Evolutionary conservation across 2,329 filamentous ascomycete genomes (phyloP).

Genomic region (Xylariaceae sp.): DNA sequence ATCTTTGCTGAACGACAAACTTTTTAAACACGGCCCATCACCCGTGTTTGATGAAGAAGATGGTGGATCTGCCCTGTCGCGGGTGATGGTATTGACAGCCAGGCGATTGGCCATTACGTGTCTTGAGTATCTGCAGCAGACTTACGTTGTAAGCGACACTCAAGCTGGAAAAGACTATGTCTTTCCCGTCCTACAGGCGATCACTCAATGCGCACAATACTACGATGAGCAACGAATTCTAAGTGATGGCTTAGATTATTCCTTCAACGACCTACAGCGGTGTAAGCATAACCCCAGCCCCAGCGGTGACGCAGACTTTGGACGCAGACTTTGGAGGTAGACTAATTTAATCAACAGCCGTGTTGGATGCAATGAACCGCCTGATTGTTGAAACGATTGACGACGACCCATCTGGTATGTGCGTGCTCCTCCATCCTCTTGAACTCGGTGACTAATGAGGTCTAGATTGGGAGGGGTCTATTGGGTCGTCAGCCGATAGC

Average conservation of each 20-base stretch:
- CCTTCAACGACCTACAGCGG: no score
- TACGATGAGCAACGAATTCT: constrained; percentile 34
- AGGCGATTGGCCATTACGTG: constrained; percentile 41
- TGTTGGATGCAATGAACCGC: constrained; percentile 47
- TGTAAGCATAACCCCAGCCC: no score
- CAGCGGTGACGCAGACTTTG: no score
- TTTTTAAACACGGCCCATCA: constrained; percentile 38
- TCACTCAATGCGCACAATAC: constrained; percentile 40
- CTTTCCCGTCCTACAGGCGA: constrained; percentile 38
- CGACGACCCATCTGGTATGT: constrained; percentile 58
- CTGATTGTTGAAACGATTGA: constrained; percentile 56
- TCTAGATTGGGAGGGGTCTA: constrained; percentile 54
- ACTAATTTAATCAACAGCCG: constrained; percentile 28
- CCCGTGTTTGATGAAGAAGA: constrained; percentile 30
- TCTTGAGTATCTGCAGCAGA: constrained; percentile 44
- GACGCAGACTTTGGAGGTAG: background rate
- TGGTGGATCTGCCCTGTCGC: constrained; percentile 28
- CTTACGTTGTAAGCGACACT: constrained; percentile 39
- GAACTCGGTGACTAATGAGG: constrained; percentile 36
- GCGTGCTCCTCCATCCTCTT: constrained; percentile 35
- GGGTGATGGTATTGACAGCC: constrained; percentile 34
- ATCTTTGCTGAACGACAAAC: constrained; percentile 39
- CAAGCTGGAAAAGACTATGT: constrained; percentile 43
- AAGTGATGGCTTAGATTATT: no score
- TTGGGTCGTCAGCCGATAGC: constrained; percentile 52